These are phyloP conservation scores for Hymenoscyphus linearis DNA, from an alignment of 2,329 filamentous ascomycete species.

Conservation along the genomic window DNA sequence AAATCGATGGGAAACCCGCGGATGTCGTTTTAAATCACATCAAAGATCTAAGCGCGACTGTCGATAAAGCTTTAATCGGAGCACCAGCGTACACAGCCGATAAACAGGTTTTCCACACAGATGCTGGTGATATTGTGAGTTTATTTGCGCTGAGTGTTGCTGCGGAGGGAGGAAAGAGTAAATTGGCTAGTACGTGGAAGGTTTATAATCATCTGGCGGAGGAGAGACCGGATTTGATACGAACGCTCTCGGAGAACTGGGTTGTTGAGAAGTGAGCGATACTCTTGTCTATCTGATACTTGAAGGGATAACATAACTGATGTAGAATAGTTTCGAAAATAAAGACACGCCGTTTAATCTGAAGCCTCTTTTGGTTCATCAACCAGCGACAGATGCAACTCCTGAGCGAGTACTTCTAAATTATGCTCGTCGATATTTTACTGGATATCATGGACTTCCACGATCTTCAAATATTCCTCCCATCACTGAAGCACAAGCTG, in stretches of 20 bases:
- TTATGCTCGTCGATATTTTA: slow-evolving; percentile 55
- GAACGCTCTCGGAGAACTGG: slow-evolving; percentile 45
- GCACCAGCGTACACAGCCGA: slow-evolving; percentile 55
- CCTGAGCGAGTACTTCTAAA: slow-evolving; percentile 55
- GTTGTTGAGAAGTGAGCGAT: slow-evolving; percentile 34
- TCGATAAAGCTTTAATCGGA: slow-evolving; percentile 42
- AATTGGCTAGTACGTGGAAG: slow-evolving; percentile 47
- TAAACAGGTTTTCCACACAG: slow-evolving; percentile 55
- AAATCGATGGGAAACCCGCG: slow-evolving; percentile 38
- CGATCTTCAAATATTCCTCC: slow-evolving; percentile 50
- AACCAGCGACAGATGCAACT: slow-evolving; percentile 39
- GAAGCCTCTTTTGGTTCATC: slow-evolving; percentile 52
- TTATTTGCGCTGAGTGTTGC: slow-evolving; percentile 43
- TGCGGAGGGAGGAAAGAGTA: slow-evolving; percentile 45
- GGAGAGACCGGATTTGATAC: slow-evolving; percentile 47
- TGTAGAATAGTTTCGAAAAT: slow-evolving; percentile 44
- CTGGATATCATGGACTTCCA: slow-evolving; percentile 50
- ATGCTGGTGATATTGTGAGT: slow-evolving; percentile 48
- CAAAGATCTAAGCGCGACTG: slow-evolving; percentile 48
- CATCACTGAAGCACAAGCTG: slow-evolving; percentile 40
- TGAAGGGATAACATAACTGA: background rate
- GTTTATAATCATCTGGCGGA: slow-evolving; percentile 51
- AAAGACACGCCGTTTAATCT: slow-evolving; percentile 39
- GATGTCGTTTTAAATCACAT: slow-evolving; percentile 55
- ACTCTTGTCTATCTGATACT: background rate